Evolutionary conservation across 164 flowering plant genomes (phyloP), one percentile per base, ranked within the genome.

Genomic region (Vitis riparia): DNA sequence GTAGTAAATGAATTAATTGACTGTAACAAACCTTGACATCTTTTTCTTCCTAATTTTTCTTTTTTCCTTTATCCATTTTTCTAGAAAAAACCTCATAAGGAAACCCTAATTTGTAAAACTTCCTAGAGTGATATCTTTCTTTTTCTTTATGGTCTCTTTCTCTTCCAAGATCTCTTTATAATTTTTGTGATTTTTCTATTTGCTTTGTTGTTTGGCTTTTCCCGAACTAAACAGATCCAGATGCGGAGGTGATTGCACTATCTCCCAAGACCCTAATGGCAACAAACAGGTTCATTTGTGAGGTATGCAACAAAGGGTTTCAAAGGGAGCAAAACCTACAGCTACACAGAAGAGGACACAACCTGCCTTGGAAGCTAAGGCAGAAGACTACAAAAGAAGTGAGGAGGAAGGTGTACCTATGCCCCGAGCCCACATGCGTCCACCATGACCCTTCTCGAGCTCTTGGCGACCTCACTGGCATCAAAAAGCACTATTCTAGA

Each of bases 291-390:
- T 91, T 89, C 84, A 83, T 91, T 60, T 91, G 97, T 71, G 97
- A 91, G 83, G 94, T 91, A 16, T 91, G 97, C 85, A 86, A 86
- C 88, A 91, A 91, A 81, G 97, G 97, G 74, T 91, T 91, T 55
- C 97, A 91, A 78, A 90, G 97, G 67, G 97, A 92, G 79, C 97
- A 92, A 75, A 92, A 92, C 75, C 80, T 92, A 50, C 97, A 92
- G 73, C 93, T 92, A 8, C 97, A 92, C 81, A 86, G 97, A 81
- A 88, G 97, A 86, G 97, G 97, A 76, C 97, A 92, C 73, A 92
- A 92, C 75, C 80, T 92, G 51, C 97, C 97, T 59, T 92, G 97
- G 97, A 92, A 90, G 79, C 87, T 92, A 14, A 89, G 71, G 79
- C 95, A 90, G 85, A 92, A 90, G 87, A 81, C 84, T 14, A 90